Evolutionary conservation across 1,284 basidiomycete genomes (phyloP).

Genomic region (Sparassis latifolia): DNA sequence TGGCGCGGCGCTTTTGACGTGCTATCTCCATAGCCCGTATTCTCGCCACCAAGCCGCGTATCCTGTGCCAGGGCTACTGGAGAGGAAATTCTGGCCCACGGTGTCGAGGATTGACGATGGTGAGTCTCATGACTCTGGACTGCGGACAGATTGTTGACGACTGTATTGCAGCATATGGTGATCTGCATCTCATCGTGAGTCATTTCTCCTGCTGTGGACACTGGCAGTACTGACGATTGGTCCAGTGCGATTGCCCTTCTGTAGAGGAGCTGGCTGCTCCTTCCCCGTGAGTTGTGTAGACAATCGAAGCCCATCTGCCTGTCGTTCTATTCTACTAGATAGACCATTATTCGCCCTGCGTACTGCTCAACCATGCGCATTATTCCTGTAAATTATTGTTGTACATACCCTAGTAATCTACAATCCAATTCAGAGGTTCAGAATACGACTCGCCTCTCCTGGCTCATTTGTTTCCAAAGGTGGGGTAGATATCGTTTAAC

Average conservation of each 20-base stretch:
- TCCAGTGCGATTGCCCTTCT: constrained; percentile 81
- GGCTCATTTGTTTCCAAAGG: constrained; percentile 35
- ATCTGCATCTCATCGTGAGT: constrained; percentile 75
- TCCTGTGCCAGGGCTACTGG: constrained; percentile 70
- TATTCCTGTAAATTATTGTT: constrained; percentile 17
- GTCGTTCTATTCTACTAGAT: constrained; percentile 23
- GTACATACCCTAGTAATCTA: constrained; percentile 15
- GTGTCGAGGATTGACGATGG: constrained; percentile 89
- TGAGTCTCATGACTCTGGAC: constrained; percentile 30
- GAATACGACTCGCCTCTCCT: not conserved
- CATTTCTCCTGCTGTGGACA: not conserved
- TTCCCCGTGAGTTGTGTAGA: constrained; percentile 8
- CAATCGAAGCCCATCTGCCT: constrained; percentile 6
- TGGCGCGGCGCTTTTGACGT: not conserved
- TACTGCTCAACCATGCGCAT: constrained; percentile 28
- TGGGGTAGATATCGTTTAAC: constrained; percentile 49
- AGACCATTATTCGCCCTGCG: constrained; percentile 17
- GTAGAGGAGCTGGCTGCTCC: constrained; percentile 63
- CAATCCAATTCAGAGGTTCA: not conserved
- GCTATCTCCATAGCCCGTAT: constrained; percentile 57
- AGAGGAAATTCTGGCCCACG: constrained; percentile 93
- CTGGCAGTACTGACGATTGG: constrained; percentile 3
- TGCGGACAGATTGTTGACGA: constrained; percentile 1
- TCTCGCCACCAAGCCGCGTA: constrained; percentile 81
- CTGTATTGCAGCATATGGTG: constrained; percentile 61